Evolutionary conservation across 2,329 filamentous ascomycete species (phyloP).

Genomic region (Hypocrella siamensis): DNA sequence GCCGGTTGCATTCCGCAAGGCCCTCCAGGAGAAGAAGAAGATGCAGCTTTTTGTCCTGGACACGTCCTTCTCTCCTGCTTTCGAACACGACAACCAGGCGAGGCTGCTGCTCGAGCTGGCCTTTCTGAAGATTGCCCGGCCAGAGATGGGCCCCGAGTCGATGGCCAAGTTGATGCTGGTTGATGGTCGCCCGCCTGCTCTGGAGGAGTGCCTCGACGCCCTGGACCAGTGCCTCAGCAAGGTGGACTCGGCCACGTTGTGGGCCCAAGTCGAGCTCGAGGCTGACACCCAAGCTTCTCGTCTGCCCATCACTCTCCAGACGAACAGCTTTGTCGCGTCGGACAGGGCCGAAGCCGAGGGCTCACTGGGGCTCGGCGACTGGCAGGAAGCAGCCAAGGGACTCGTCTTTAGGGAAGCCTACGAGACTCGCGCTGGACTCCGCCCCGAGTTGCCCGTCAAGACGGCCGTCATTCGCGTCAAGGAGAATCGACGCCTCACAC

Average conservation of each 20-base stretch:
- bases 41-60: slow-evolving; percentile 65
- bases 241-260: slow-evolving; percentile 63
- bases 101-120: slow-evolving; percentile 61
- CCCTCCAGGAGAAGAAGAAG: slow-evolving; percentile 54
- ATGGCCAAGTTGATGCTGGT: slow-evolving; percentile 49
- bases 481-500: slow-evolving; percentile 89
- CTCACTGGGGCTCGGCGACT: slow-evolving; percentile 49
- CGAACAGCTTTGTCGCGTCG: slow-evolving; percentile 72
- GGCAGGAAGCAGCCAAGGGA: slow-evolving; percentile 74
- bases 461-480: slow-evolving; percentile 81
- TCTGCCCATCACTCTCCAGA: slow-evolving; percentile 49
- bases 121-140: slow-evolving; percentile 64
- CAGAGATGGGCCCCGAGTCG: slow-evolving; percentile 45
- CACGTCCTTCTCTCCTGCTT: slow-evolving; percentile 47
- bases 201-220: slow-evolving; percentile 46
- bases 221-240: slow-evolving; percentile 56
- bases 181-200: slow-evolving; percentile 32
- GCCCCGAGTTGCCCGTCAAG: slow-evolving; percentile 75
- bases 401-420: slow-evolving; percentile 92
- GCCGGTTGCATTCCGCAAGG: slow-evolving; percentile 52
- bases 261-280: slow-evolving; percentile 53
- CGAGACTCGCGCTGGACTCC: slow-evolving; percentile 53
- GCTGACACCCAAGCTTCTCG: slow-evolving; percentile 34
- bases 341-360: slow-evolving; percentile 61
- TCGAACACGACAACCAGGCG: slow-evolving; percentile 52